phyloP scores from a whole-genome alignment of 192 early-diverging fungal genomes.

The Coemansia sp. region DNA sequence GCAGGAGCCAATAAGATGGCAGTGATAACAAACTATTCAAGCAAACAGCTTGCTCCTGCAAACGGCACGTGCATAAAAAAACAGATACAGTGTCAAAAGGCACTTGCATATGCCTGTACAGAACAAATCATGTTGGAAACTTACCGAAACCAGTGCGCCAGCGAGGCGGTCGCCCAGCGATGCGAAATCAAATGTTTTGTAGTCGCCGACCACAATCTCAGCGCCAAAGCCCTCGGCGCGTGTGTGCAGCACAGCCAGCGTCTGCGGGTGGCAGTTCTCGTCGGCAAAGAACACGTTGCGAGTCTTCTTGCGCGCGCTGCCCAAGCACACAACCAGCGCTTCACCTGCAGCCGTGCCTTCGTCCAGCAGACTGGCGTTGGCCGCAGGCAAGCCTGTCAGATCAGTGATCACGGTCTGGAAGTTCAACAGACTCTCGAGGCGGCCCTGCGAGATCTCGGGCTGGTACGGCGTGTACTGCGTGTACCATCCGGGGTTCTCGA shows the following conservation, averaged over 20 bases:
- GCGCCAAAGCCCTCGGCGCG: conserved; percentile 96
- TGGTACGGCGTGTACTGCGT: conserved; percentile 99
- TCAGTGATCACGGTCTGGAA: conserved; percentile 97
- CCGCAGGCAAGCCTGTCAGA: conserved; percentile 91
- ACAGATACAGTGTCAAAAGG: background rate
- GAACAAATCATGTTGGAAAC: conserved; percentile 8
- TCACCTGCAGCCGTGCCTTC: conserved; percentile 99
- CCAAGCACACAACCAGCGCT: conserved; percentile 90
- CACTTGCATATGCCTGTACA: background rate
- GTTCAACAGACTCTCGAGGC: conserved; percentile 95
- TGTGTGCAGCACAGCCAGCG: conserved; percentile 86
- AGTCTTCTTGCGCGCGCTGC: conserved; percentile 68
- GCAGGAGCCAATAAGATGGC: conserved; percentile 4
- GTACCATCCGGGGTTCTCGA: conserved; percentile 99
- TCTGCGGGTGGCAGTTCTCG: conserved; percentile 91
- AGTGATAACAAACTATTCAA: conserved; percentile 2
- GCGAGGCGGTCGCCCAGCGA: conserved; percentile 74
- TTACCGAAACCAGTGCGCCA: conserved; percentile 85
- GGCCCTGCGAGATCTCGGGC: conserved; percentile 98
- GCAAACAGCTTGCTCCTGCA: conserved; percentile 3
- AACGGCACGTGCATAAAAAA: background rate
- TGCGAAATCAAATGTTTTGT: conserved; percentile 75
- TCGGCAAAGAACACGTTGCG: conserved; percentile 93
- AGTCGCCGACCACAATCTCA: conserved; percentile 83
- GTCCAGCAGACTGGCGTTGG: conserved; percentile 97